A percentile compares a stretch with the other conserved stretches of the same genome.
phyloP scores from a whole-genome alignment of 148 eudicot genomes.

The Chenopodium berlandieri region DNA sequence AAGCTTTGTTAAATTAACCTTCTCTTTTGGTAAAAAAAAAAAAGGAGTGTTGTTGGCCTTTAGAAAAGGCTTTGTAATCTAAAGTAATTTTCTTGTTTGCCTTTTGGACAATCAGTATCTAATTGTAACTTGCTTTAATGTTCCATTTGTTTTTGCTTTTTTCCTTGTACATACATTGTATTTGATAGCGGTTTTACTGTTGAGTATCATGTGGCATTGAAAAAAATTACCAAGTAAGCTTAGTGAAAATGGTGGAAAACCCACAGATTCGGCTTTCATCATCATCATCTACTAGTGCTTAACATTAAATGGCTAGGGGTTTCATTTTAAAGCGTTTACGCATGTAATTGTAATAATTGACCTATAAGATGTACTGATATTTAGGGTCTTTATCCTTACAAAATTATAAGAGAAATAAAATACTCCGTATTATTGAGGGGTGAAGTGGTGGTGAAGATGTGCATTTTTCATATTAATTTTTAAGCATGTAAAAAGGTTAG shows the following conservation, averaged over 20 bases:
- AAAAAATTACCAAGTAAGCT: too few species aligned
- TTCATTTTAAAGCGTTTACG: too few species aligned
- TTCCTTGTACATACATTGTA: conserved; percentile 5
- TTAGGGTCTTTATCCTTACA: too few species aligned
- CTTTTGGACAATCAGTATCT: neutral
- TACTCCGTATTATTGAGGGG: too few species aligned
- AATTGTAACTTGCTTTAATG: neutral
- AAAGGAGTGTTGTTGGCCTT: conserved; percentile 14
- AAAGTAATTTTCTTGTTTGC: neutral
- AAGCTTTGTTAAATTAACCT: conserved; percentile 19
- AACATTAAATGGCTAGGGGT: too few species aligned
- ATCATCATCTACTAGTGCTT: too few species aligned
- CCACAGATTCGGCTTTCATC: too few species aligned
- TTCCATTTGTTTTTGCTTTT: neutral
- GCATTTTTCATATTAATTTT: neutral
- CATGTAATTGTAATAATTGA: too few species aligned
- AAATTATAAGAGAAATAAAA: too few species aligned
- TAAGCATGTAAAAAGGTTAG: neutral
- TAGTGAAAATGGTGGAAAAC: too few species aligned
- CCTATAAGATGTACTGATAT: too few species aligned
- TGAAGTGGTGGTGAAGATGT: neutral
- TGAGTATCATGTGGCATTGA: neutral
- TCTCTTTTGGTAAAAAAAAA: conserved; percentile 19
- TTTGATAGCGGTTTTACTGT: neutral
- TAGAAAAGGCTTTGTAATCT: conserved; percentile 17